Evolutionary conservation across 2,329 filamentous ascomycete species (phyloP), one percentile per base, ranked within the genome.

Genomic region (Cercospora nicotianae): DNA sequence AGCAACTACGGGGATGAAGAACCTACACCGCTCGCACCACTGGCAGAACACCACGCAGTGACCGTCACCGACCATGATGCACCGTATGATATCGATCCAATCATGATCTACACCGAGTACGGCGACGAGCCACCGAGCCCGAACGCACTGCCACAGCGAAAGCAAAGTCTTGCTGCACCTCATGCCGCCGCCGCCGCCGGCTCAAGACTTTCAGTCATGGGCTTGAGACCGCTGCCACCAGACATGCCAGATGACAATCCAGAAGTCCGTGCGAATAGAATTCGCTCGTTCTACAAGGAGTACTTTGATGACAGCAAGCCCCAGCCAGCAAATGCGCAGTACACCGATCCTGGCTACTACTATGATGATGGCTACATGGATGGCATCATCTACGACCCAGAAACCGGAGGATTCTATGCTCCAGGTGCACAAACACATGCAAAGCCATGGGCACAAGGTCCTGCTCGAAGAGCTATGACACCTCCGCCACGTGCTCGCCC

Each of bases 261-360:
- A 0, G 95, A 98, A 79, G 90, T 94, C 76, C 89, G 95, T 75
- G 95, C 95, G 71, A 98, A 97, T 83, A 90, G 95, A 67, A 99
- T 99, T 73, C 88, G 95, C 79, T 99, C 95, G 3, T 99, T 99
- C 83, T 99, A 99, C 84, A 97, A 97, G 83, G 95, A 99, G 78
- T 99, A 99, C 82, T 99, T 99, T 75, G 95, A 98, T 72, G 94
- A 97, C 51, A 88, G 84, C 67, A 91, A 89, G 77, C 79, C 81
- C 2, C 81, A 81, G 51, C 77, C 78, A 12, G 75, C 69, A 4
- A 60, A 70, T 30, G 75, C 69, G 18, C 70, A 75, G 28, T 75
- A 94, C 79, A 90, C 63, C 16, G 60, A 63, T 18, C 67, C 53
- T 13, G 62, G 66, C 10, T 63, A 60, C 31, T 59, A 61, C 20